These are phyloP conservation scores for Boletus reticulatus DNA, from an alignment of 768 basidiomycete genomes.

Conservation along the genomic window DNA sequence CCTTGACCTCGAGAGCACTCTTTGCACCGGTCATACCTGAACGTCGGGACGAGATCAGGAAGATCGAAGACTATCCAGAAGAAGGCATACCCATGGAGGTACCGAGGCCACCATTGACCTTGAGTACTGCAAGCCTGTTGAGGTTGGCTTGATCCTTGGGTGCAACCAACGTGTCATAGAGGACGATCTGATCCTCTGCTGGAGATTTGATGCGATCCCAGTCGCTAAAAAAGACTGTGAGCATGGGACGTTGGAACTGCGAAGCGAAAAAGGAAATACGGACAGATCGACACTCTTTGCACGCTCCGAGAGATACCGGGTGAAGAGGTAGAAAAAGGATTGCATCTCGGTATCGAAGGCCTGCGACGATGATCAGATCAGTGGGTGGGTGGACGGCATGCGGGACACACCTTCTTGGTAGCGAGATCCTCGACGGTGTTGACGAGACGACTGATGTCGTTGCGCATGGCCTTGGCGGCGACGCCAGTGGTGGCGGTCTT, in stretches of 20 bases:
- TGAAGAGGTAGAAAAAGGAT: constrained; percentile 80
- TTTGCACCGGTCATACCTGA: constrained; percentile 61
- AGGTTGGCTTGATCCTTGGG: constrained; percentile 49
- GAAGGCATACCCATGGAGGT: constrained; percentile 53
- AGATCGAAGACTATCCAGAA: background rate
- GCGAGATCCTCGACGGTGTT: constrained; percentile 74
- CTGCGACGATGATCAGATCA: constrained; percentile 35
- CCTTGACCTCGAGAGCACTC: constrained; percentile 72
- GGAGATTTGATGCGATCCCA: constrained; percentile 59
- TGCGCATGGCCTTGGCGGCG: constrained; percentile 95
- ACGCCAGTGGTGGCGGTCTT: constrained; percentile 96
- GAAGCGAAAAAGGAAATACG: constrained; percentile 29
- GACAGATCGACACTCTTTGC: constrained; percentile 70
- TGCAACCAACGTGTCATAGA: constrained; percentile 50
- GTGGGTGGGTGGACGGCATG: constrained; percentile 4
- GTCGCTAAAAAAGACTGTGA: constrained; percentile 21
- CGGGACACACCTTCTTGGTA: constrained; percentile 69
- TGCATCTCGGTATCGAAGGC: constrained; percentile 82
- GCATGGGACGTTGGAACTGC: background rate
- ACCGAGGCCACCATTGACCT: constrained; percentile 75
- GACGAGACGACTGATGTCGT: constrained; percentile 95
- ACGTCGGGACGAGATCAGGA: background rate
- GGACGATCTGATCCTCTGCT: constrained; percentile 58
- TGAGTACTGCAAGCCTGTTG: constrained; percentile 72
- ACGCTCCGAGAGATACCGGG: constrained; percentile 71